Evolutionary conservation across 2,329 filamentous ascomycete genomes (phyloP), one percentile per base, ranked within the genome.

Genomic region (Neofusicoccum laricinum): DNA sequence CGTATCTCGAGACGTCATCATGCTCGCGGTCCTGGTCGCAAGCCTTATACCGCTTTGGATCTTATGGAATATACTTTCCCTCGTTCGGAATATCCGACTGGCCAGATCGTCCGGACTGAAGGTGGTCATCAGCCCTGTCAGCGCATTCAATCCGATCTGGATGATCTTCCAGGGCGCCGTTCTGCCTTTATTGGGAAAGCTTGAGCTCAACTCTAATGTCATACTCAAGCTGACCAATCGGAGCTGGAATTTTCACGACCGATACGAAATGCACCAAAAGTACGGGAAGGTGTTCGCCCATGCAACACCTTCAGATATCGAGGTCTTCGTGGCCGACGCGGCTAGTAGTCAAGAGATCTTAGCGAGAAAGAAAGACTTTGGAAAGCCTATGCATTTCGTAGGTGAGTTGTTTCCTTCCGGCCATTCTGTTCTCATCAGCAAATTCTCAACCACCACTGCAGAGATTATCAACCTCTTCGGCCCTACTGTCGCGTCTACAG

Each of bases 271-370:
- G 2, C 68, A 70, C 45, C 36, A 41, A 3, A 65, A 69, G 15
- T 48, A 66, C 12, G 69, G 68, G 32, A 62, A 67, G 17, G 64
- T 55, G 0, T 69, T 71, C 21, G 63, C 66, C 2, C 32, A 69
- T 17, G 67, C 63, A 2, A 63, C 66, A 1, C 69, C 70, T 4
- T 65, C 66, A 0, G 61, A 66, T 2, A 64, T 63, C 36, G 64
- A 61, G 45, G 21, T 72, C 34, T 66, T 61, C 25, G 55, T 70
- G n/a, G 19, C 53, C 7, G 63, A 71, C 41, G 19, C 67, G 2
- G 63, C 64, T 3, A 65, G 53, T 19, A 55, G 67, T 7, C 30
- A 51, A 19, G 66, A 71, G 30, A 48, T 69, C 15, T 19, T 70
- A 1, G 57, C 57, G 3, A 62, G 68, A 7, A 59, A 46, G 41